These are phyloP conservation scores for Geotrichum histeridarum DNA, from an alignment of 1,139 yeast genomes.

Conservation along the genomic window DNA sequence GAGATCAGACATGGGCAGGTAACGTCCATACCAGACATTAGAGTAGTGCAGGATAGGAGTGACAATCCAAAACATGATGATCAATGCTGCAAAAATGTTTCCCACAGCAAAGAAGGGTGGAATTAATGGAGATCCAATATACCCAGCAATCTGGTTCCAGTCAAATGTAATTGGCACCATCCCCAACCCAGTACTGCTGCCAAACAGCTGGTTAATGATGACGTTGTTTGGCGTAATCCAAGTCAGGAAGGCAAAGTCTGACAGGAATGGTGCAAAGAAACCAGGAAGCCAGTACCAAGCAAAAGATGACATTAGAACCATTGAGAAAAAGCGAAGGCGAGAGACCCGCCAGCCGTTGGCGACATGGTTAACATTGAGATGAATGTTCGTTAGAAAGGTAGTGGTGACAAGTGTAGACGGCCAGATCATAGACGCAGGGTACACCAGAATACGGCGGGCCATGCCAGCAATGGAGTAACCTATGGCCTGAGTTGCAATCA, in stretches of 20 bases:
- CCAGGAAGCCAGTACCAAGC: slow-evolving; percentile 57
- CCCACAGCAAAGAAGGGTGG: slow-evolving; percentile 59
- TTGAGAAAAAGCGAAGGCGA: slow-evolving; percentile 46
- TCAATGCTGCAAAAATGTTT: slow-evolving; percentile 47
- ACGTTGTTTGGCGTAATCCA: slow-evolving; percentile 55
- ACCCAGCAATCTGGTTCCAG: slow-evolving; percentile 54
- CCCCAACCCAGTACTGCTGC: slow-evolving; percentile 56
- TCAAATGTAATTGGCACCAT: slow-evolving; percentile 57
- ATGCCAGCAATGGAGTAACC: slow-evolving; percentile 66
- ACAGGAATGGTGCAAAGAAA: slow-evolving; percentile 48
- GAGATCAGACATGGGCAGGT: slow-evolving; percentile 47
- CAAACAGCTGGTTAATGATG: slow-evolving; percentile 57
- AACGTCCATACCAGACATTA: slow-evolving; percentile 50
- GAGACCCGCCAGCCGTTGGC: slow-evolving; percentile 55
- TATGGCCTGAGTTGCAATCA: slow-evolving; percentile 54
- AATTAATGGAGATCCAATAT: slow-evolving; percentile 59
- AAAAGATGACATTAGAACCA: slow-evolving; percentile 41
- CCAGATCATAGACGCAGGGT: slow-evolving; percentile 64
- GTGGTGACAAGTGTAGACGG: slow-evolving; percentile 47
- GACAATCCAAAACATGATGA: slow-evolving; percentile 44
- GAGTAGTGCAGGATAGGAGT: slow-evolving; percentile 48
- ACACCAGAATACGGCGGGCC: slow-evolving; percentile 51
- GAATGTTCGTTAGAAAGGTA: slow-evolving; percentile 56
- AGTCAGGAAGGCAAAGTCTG: slow-evolving; percentile 49
- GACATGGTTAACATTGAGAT: slow-evolving; percentile 53